Percentiles rank a stretch among this genome's conserved stretches.
Conservation (phyloP, 1,284 basidiomycete genomes). For the Sporisorium graminicola region DNA sequence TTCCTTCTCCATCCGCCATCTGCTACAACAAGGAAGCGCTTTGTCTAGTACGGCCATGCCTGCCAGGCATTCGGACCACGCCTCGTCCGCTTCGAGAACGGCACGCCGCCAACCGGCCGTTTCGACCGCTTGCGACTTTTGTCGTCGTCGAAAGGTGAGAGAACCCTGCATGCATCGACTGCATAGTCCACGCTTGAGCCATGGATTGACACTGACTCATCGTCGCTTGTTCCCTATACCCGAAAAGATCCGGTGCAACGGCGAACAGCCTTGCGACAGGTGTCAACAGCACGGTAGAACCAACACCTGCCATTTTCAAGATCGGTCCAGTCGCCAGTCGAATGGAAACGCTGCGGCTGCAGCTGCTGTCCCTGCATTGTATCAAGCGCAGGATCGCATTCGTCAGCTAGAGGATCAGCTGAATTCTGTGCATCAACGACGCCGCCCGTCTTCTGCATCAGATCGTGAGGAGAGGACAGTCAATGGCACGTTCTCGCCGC, state of each 20-base stretch:
- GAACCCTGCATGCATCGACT: too few species aligned
- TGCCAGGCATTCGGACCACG: not conserved
- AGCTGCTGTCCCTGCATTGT: too few species aligned
- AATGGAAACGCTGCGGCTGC: not conserved
- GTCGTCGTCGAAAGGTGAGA: constrained; percentile 29
- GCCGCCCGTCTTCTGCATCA: too few species aligned
- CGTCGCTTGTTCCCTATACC: not conserved
- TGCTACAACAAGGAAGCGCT: not conserved
- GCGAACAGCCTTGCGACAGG: constrained; percentile 19
- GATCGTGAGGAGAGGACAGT: too few species aligned
- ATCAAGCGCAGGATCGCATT: constrained; percentile 13
- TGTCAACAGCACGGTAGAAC: constrained; percentile 23
- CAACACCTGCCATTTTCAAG: constrained; percentile 16
- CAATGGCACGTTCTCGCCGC: not conserved
- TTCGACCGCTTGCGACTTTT: constrained; percentile 29
- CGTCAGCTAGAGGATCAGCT: constrained; percentile 21
- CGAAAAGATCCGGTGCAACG: constrained; percentile 22
- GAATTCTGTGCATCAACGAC: not conserved
- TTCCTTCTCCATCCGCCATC: not conserved
- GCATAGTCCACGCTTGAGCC: too few species aligned
- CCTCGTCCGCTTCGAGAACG: too few species aligned
- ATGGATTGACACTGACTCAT: too few species aligned
- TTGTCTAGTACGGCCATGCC: not conserved
- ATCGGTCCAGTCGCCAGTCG: not conserved
- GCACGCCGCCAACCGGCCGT: constrained; percentile 15